Evolutionary conservation across 2,329 filamentous ascomycete genomes (phyloP).

Genomic region (Aspergillus fumigatus): DNA sequence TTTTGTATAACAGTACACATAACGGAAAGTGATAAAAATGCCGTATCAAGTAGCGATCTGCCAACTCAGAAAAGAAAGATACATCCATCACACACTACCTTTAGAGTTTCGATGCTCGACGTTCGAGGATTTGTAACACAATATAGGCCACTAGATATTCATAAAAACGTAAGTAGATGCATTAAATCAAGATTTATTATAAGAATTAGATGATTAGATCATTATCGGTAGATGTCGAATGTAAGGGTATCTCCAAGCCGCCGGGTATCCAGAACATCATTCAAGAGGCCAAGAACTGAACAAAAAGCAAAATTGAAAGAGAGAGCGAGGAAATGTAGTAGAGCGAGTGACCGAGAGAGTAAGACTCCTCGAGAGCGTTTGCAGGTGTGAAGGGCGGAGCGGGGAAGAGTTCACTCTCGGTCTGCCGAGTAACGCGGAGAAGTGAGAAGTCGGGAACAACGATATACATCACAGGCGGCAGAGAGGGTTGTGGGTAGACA

Average conservation of each 20-base stretch:
- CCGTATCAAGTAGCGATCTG: background rate
- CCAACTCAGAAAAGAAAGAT: conserved; percentile 1
- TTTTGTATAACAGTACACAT: background rate
- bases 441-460: conserved; percentile 5
- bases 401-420: background rate
- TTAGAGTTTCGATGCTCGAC: conserved; percentile 31
- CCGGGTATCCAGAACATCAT: background rate
- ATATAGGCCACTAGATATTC: conserved; percentile 28
- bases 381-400: background rate
- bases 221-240: background rate
- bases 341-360: background rate
- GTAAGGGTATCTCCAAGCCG: background rate
- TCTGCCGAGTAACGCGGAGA: conserved; percentile 5
- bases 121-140: conserved; percentile 30
- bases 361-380: background rate
- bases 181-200: background rate
- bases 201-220: conserved; percentile 1
- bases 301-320: background rate
- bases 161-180: background rate
- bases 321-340: background rate
- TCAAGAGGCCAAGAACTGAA: background rate
- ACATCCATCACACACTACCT: conserved; percentile 1
- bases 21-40: background rate
- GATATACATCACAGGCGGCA: conserved; percentile 1
- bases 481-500: conserved; percentile 1